Evolutionary conservation across 768 basidiomycete genomes (phyloP), one percentile per base, ranked within the genome.

Genomic region (Trametes cubensis): DNA sequence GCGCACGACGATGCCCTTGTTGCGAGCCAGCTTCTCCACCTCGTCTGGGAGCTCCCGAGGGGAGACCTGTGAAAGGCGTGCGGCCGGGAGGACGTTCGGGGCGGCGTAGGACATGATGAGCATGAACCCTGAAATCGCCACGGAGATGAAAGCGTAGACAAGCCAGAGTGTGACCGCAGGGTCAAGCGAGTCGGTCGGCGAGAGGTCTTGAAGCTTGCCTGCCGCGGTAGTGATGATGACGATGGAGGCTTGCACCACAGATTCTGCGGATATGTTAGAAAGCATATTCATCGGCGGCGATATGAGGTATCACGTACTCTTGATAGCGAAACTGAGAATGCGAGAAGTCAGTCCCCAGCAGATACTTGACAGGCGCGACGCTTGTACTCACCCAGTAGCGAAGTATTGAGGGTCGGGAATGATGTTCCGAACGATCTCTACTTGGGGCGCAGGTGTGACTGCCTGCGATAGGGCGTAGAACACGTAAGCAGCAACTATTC

Each of bases 151-250:
- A 25, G 75, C 77, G 66, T 79, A 79, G 23, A 67, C 72, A 45
- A 78, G 76, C 77, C 78, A 79, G 40, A 78, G 69, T 2, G 73
- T 72, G 34, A 78, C 73, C 2, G 76, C 74, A 18, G 73, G 71
- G 53, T 75, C 73, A 52, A 79, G 76, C 8, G 77, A 76, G 67
- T 73, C 46, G 58, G 66, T 70, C 8, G 71, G 55, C 4, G 77
- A 71, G 55, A 70, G 64, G 65, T 78, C 78, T 65, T 79, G 78
- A 14, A 79, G 66, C 59, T 75, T 75, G 20, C 78, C 78, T 3
- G 78, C 77, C 0, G 75, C 78, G 18, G 74, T 77, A 10, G 78
- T 78, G 66, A 79, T 77, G 64, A 79, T 79, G 25, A 79, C 77
- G 49, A 78, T 76, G 30, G 75, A 76, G 8, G 74, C 78, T 63